Evolutionary conservation across 768 basidiomycete genomes (phyloP), one percentile per base, ranked within the genome.

Genomic region (Suillus occidentalis): DNA sequence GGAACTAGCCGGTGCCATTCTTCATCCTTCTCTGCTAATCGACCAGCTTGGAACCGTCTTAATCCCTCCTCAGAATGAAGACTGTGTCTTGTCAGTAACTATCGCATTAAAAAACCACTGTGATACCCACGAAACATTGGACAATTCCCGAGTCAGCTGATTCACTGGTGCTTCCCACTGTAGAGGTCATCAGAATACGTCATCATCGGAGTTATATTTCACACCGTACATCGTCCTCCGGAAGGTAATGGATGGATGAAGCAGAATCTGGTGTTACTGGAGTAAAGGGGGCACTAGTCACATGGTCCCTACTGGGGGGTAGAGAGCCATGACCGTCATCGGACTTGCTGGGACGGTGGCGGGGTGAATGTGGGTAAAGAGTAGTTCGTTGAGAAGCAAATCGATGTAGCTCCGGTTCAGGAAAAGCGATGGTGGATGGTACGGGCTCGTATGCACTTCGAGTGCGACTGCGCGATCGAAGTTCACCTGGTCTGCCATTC

Each of bases 1-100:
- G 94, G 89, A 2, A 96, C 90, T 9, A 95, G 85, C 37, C 84
- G 80, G 70, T 91, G 82, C 97, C 96, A 98, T 58, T 92, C 91
- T 74, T 89, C 86, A 65, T 94, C 87, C n/a, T 79, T 81, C 55
- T 88, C 89, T 3, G 81, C 72, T 4, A 94, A 78, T 63, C 86
- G 77, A 42, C 89, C 89, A 0, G 79, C 75, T 72, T 95, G 93
- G 71, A 94, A 94, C 22, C 81, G 84, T 55, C 77, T 78, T 22
- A 95, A 73, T 34, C 82, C 84, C 70, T 90, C 89, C 63, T 88
- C 87, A 18, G 86, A 84, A 57, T 85, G 79, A 36, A 91, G 77
- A 50, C 89, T 91, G 67, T 40, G 56, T 20, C 25, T 4, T 39
- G 42, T 60, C 43, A 72, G 55, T 68, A 55, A 65, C 61, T n/a